A percentile compares a stretch with the other conserved stretches of the same genome.
phyloP scores from a whole-genome alignment of 345 rosid species.

The Aquilaria yunnanensis region DNA sequence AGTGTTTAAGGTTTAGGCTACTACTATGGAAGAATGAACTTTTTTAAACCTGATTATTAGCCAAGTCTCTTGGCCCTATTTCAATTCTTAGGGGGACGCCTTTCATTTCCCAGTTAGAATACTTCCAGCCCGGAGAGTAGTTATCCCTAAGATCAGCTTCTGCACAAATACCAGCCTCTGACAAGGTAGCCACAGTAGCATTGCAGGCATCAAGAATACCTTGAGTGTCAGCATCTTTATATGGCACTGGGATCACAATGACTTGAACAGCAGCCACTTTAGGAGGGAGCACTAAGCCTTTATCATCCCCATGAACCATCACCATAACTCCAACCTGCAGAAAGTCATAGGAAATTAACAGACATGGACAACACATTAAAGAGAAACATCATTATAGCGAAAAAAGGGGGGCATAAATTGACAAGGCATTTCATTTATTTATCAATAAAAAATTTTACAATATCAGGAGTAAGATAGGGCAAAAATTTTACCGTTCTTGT shows the following conservation, averaged over 20 bases:
- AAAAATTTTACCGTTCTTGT: conserved; percentile 57
- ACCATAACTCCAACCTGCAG: conserved; percentile 91
- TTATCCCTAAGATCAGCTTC: conserved; percentile 80
- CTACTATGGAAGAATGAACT: not conserved
- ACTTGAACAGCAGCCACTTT: conserved; percentile 88
- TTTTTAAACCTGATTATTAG: conserved; percentile 59
- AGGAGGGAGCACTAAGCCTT: conserved; percentile 84
- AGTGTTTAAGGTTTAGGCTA: too few species aligned
- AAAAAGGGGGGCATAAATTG: not conserved
- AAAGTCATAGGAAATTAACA: conserved; percentile 2
- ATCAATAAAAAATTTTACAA: not conserved
- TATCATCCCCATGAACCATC: conserved; percentile 97
- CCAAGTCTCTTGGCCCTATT: conserved; percentile 91
- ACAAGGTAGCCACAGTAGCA: conserved; percentile 61
- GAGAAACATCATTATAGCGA: not conserved
- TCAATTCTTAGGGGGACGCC: conserved; percentile 97
- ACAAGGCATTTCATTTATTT: too few species aligned
- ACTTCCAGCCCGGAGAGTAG: conserved; percentile 98
- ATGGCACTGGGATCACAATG: conserved; percentile 86
- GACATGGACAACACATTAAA: not conserved
- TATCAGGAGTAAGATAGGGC: not conserved
- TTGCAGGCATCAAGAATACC: conserved; percentile 83
- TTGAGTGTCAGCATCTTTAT: conserved; percentile 80
- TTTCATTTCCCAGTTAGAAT: conserved; percentile 96
- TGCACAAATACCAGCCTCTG: conserved; percentile 69